A percentile compares a stretch with the other conserved stretches of the same genome.
Conservation (phyloP, 176 grass and related monocot species). For the Carex parvula region DNA sequence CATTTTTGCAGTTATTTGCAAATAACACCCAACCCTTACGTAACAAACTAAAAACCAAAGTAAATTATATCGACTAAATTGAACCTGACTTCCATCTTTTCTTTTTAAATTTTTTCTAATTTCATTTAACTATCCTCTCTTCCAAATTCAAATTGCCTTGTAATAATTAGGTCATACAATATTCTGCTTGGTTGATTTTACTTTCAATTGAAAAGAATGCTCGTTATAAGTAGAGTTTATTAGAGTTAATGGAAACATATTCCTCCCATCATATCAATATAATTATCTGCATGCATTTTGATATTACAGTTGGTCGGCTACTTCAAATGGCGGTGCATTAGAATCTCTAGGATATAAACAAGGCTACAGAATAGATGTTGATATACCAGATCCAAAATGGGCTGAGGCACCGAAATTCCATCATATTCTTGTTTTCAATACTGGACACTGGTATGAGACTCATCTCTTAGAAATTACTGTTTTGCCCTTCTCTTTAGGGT, state of each 20-base stretch:
- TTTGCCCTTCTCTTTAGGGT: neutral
- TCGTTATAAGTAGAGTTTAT: neutral
- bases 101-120: neutral
- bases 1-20: neutral
- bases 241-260: neutral
- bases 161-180: neutral
- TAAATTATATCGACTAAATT: neutral
- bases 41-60: neutral
- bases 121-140: neutral
- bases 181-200: neutral
- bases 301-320: conserved; percentile 66
- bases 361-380: conserved; percentile 84
- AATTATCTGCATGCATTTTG: neutral
- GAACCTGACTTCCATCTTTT: neutral
- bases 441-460: conserved; percentile 66
- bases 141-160: neutral
- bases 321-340: conserved; percentile 46
- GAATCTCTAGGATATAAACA: conserved; percentile 87
- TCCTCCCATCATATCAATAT: neutral
- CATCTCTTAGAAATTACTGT: neutral
- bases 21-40: neutral
- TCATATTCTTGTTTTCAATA: conserved; percentile 94
- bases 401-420: conserved; percentile 62
- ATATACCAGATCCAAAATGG: conserved; percentile 85
- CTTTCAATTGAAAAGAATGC: neutral